phyloP scores from a whole-genome alignment of 257 asterid genomes.

The Solanum rostratum region DNA sequence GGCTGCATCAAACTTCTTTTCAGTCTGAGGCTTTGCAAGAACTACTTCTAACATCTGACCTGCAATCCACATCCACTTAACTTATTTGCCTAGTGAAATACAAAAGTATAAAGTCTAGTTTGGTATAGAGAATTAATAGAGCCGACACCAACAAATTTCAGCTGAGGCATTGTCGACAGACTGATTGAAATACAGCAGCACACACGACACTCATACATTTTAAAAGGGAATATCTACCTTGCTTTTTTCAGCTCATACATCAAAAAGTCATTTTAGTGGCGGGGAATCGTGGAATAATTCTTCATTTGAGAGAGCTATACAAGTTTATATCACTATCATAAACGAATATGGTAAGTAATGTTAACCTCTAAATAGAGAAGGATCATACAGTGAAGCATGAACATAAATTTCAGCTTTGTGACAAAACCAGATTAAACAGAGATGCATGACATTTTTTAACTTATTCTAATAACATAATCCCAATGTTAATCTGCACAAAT shows the following conservation, averaged over 20 bases:
- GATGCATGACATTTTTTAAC: not conserved
- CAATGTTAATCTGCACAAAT: not conserved
- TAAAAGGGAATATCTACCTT: not conserved
- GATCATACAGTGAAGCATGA: not conserved
- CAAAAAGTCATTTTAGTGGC: not conserved
- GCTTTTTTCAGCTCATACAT: not conserved
- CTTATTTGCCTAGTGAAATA: not conserved
- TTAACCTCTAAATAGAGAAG: not conserved
- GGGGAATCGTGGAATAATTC: not conserved
- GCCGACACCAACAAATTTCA: not conserved
- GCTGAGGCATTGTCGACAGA: not conserved
- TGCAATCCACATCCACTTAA: slow-evolving; percentile 18
- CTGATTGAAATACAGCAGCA: not conserved
- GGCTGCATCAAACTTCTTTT: slow-evolving; percentile 57
- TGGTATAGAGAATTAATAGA: not conserved
- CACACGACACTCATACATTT: not conserved
- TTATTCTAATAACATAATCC: not conserved
- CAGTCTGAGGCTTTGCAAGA: slow-evolving; percentile 95
- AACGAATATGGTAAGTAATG: not conserved
- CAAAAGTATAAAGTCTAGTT: not conserved
- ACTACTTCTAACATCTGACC: slow-evolving; percentile 79
- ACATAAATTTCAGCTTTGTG: not conserved
- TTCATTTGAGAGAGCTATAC: not conserved
- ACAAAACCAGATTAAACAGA: not conserved
- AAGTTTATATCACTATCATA: not conserved